These are phyloP conservation scores for Mycogone perniciosa DNA, from an alignment of 2,329 filamentous ascomycete species.

Conservation along the genomic window DNA sequence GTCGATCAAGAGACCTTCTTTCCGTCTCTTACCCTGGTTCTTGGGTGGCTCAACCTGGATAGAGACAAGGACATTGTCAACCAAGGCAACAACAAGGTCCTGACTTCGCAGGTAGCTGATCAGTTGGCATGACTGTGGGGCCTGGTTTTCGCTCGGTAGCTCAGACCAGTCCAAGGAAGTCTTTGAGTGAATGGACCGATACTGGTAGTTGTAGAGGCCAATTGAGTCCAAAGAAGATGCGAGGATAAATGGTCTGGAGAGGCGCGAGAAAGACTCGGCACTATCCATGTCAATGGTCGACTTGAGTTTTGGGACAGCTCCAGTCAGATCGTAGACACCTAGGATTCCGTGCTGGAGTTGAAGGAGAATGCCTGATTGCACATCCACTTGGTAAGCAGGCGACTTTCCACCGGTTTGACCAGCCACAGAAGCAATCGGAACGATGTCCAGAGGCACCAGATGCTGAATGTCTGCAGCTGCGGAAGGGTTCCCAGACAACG, in stretches of 20 bases:
- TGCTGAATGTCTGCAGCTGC: conserved; percentile 26
- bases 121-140: conserved; percentile 36
- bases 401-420: neutral
- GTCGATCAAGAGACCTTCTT: conserved; percentile 62
- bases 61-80: conserved; percentile 58
- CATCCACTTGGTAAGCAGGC: conserved; percentile 50
- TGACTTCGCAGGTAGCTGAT: conserved; percentile 59
- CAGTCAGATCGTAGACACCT: conserved; percentile 57
- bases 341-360: conserved; percentile 50
- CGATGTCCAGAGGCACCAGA: conserved; percentile 34
- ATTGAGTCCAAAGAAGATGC: conserved; percentile 51
- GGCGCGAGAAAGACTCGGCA: conserved; percentile 56
- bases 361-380: conserved; percentile 57
- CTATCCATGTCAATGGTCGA: conserved; percentile 47
- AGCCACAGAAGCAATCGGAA: conserved; percentile 27
- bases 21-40: conserved; percentile 48
- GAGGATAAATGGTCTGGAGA: conserved; percentile 62
- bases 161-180: conserved; percentile 38
- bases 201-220: conserved; percentile 63
- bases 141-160: conserved; percentile 31
- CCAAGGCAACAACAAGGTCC: conserved; percentile 58
- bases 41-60: conserved; percentile 62
- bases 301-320: conserved; percentile 54
- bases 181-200: conserved; percentile 52
- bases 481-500: conserved; percentile 20